Base-by-base conservation (phyloP, 2,329 filamentous ascomycete species). In the Cercospora brassicicola region DNA sequence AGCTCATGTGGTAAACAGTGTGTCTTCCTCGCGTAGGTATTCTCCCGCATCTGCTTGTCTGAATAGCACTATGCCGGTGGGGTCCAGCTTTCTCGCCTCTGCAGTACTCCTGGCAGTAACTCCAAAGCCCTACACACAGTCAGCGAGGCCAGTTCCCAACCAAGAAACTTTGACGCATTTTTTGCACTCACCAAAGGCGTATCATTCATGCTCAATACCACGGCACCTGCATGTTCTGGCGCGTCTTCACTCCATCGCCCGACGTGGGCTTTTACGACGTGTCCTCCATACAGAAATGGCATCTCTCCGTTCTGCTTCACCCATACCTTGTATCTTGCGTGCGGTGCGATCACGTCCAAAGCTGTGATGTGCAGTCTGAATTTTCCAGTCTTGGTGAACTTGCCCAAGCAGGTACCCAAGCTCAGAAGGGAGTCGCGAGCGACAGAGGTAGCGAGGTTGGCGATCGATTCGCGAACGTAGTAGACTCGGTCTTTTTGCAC, bases 261-360 rank as follows among this genome's bases (percentile, higher is more conserved):
- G 18, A 95, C 87, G 79, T 93, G 91, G 33, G 90, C 91, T 80
- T 92, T 92, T 73, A 96, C 88, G 62, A 96, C 86, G 80, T 98
- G 94, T 66, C 92, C 92, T 63, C 95, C 95, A 81, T 98, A 99
- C 57, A 99, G 83, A 80, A 96, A 98, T 0, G 95, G 94, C 93
- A 97, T 97, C 77, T 96, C 94, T 73, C 95, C 95, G 81, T 98
- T 98, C 68, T 90, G 87, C 82, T 96, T 96, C 73, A 99, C 90
- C 93, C 94, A 98, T 74, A 98, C 89, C 88, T 98, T 98, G 83
- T 97, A 96, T 68, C 95, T 86, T 55, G 94, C 94, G 80, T 97
- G 93, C 72, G 92, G 90, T 66, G 94, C 91, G 73, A 99, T 90
- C 71, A 97, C 88, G 71, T 93, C 91, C 67, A 99, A 85, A n/a